phyloP scores from a whole-genome alignment of 2,329 filamentous ascomycete genomes.

The Byssochlamys sp. region DNA sequence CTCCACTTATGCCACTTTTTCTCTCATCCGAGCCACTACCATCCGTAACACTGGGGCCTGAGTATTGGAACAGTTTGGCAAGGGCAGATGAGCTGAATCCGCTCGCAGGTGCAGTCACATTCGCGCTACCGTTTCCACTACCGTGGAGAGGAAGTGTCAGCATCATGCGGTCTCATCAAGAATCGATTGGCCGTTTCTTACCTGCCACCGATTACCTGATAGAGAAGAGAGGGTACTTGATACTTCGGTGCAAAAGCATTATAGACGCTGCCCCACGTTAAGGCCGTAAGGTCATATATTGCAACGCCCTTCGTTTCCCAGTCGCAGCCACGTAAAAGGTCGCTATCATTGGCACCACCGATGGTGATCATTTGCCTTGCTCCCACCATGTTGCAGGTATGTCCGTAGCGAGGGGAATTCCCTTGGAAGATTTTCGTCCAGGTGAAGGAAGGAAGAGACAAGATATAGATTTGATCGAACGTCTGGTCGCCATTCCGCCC shows the following conservation, averaged over 20 bases:
- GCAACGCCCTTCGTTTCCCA: conserved; percentile 22
- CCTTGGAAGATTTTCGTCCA: conserved; percentile 35
- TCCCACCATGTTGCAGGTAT: conserved; percentile 34
- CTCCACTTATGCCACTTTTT: background rate
- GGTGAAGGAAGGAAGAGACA: conserved; percentile 38
- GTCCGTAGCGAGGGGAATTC: conserved; percentile 28
- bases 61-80: background rate
- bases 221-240: conserved; percentile 15
- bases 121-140: background rate
- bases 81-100: background rate
- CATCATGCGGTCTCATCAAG: background rate
- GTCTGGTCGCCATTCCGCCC: conserved; percentile 30
- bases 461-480: conserved; percentile 38
- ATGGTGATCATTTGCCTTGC: conserved; percentile 35
- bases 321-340: conserved; percentile 15
- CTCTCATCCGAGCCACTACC: background rate
- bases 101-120: background rate
- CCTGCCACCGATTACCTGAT: conserved; percentile 19
- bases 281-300: conserved; percentile 21
- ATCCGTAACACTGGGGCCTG: background rate
- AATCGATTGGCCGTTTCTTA: background rate
- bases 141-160: background rate
- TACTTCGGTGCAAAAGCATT: conserved; percentile 16
- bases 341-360: conserved; percentile 20
- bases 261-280: conserved; percentile 23